These are phyloP conservation scores for Sphaerobolus stellatus DNA, from an alignment of 1,284 basidiomycete genomes.

Conservation along the genomic window DNA sequence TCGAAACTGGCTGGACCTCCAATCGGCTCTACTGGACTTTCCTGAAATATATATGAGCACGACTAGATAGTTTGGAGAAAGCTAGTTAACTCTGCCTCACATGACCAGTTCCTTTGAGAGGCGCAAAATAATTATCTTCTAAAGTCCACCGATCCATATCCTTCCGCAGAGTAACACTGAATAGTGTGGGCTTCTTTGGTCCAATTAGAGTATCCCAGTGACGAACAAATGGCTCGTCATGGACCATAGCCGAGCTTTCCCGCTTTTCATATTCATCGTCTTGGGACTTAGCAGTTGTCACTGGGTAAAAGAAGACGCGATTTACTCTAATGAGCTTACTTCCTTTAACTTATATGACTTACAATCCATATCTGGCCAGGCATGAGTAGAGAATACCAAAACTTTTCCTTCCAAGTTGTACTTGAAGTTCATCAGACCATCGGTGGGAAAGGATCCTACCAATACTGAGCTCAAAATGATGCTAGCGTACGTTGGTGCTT, in stretches of 20 bases:
- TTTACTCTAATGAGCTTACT: background rate
- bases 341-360: background rate
- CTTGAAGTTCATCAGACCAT: slow-evolving; percentile 63
- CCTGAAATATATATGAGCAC: slow-evolving; percentile 43
- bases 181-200: slow-evolving; percentile 68
- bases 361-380: slow-evolving; percentile 68
- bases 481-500: slow-evolving; percentile 25
- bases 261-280: slow-evolving; percentile 72
- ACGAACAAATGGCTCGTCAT: slow-evolving; percentile 72
- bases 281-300: slow-evolving; percentile 62
- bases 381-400: slow-evolving; percentile 75
- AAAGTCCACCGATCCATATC: slow-evolving; percentile 55
- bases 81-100: slow-evolving; percentile 49
- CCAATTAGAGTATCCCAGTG: slow-evolving; percentile 90
- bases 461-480: slow-evolving; percentile 36
- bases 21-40: slow-evolving; percentile 79
- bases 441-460: slow-evolving; percentile 63
- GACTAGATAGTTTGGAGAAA: slow-evolving; percentile 13
- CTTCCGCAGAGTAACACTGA: slow-evolving; percentile 58
- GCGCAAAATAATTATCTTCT: slow-evolving; percentile 52
- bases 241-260: slow-evolving; percentile 74
- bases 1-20: slow-evolving; percentile 77
- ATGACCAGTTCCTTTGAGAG: slow-evolving; percentile 64
- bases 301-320: background rate
- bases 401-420: slow-evolving; percentile 51